A percentile compares a stretch with the other conserved stretches of the same genome.
Evolutionary conservation across 805 yeast species (phyloP).

Genomic region (Yarrowia porcina): DNA sequence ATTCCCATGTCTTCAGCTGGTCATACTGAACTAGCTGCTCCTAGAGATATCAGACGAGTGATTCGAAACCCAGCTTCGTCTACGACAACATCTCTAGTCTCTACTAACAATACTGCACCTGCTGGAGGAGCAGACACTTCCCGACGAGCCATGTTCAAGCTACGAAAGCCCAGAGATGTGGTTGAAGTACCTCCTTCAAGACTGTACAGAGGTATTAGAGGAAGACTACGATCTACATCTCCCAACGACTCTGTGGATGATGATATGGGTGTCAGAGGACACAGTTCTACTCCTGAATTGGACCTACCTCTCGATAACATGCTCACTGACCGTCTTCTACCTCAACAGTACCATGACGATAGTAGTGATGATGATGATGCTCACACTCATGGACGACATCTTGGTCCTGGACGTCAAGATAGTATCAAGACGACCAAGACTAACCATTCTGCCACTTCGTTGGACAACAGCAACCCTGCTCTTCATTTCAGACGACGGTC

Average conservation of each 20-base stretch:
- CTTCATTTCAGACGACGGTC: slow-evolving; percentile 8
- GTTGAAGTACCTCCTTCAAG: slow-evolving; percentile 5
- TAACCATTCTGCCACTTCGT: background rate
- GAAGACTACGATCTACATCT: background rate
- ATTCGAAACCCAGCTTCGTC: background rate
- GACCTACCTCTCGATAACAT: background rate
- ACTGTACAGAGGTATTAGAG: slow-evolving; percentile 10
- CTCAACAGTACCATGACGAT: slow-evolving; percentile 1
- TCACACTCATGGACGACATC: background rate
- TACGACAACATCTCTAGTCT: background rate
- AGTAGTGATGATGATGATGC: slow-evolving; percentile 8
- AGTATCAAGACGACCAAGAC: slow-evolving; percentile 6
- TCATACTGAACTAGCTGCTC: background rate
- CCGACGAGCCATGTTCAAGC: slow-evolving; percentile 16
- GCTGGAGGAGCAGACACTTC: slow-evolving; percentile 4
- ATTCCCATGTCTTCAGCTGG: slow-evolving; percentile 21
- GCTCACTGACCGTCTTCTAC: slow-evolving; percentile 2
- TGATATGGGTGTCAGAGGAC: background rate
- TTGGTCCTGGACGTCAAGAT: slow-evolving; percentile 5
- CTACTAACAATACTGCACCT: background rate
- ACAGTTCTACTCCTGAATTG: background rate
- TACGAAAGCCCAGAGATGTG: slow-evolving; percentile 9
- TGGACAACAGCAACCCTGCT: slow-evolving; percentile 2
- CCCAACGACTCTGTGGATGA: background rate
- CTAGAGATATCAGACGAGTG: slow-evolving; percentile 9